These are phyloP conservation scores for Pseudevernia furfuracea DNA, from an alignment of 495 filamentous ascomycete genomes.

Conservation along the genomic window DNA sequence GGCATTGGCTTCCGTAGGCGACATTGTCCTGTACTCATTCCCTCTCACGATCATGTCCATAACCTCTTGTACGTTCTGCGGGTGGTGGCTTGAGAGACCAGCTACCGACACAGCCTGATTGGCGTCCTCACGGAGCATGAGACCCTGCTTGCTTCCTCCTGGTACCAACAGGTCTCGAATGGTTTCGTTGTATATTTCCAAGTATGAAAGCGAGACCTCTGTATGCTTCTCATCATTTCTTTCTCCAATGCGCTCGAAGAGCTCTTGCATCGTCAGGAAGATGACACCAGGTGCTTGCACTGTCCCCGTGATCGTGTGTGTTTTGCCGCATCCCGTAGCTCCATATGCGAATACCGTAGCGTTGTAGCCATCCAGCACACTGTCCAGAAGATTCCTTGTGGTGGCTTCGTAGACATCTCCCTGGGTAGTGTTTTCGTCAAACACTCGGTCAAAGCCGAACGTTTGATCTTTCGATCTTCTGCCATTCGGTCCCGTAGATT, in stretches of 20 bases:
- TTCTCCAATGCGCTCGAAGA: conserved; percentile 92
- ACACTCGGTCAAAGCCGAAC: conserved; percentile 93
- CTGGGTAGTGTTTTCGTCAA: conserved; percentile 91
- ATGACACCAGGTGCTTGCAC: conserved; percentile 93
- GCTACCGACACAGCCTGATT: conserved; percentile 90
- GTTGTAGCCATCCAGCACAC: conserved; percentile 95
- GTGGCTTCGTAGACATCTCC: conserved; percentile 95
- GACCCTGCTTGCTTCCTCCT: conserved; percentile 72
- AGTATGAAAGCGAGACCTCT: conserved; percentile 86
- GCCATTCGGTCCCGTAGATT: conserved; percentile 71
- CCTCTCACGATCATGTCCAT: conserved; percentile 99
- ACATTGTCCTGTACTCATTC: conserved; percentile 91
- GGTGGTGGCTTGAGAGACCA: conserved; percentile 85
- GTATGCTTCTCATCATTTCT: conserved; percentile 75
- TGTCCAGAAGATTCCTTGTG: conserved; percentile 81
- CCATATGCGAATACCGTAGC: conserved; percentile 98
- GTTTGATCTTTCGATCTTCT: conserved; percentile 97
- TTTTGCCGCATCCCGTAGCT: conserved; percentile 96
- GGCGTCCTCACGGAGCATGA: conserved; percentile 92
- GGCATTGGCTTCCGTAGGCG: conserved; percentile 94
- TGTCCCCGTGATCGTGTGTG: conserved; percentile 95
- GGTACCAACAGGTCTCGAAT: conserved; percentile 90
- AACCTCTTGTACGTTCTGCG: conserved; percentile 80
- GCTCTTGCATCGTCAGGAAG: conserved; percentile 96
- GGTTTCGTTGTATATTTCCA: conserved; percentile 99